Evolutionary conservation across 352 stramenopile genomes (phyloP).

Genomic region (Phytopythium montanum): DNA sequence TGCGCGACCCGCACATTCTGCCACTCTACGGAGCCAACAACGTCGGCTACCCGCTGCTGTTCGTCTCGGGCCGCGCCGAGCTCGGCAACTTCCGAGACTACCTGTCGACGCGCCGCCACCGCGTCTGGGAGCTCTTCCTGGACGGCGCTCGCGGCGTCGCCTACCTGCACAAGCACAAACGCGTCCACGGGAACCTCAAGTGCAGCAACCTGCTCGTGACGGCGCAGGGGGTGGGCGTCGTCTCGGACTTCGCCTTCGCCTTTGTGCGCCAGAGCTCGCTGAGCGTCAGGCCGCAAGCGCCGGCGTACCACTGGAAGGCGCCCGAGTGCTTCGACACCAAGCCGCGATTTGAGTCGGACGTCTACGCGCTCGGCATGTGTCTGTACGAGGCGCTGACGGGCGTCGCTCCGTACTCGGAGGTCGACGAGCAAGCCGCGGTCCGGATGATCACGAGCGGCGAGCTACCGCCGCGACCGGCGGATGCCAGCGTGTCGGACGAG

Average conservation of each 20-base stretch:
- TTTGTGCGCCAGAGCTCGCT: constrained; percentile 22
- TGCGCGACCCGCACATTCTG: constrained; percentile 21
- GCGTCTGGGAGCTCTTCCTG: constrained; percentile 25
- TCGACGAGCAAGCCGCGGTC: constrained; percentile 9
- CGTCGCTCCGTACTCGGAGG: constrained; percentile 8
- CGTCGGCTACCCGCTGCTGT: constrained; percentile 10
- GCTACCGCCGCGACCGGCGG: not conserved
- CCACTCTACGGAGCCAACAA: constrained; percentile 24
- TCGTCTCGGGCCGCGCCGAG: constrained; percentile 16
- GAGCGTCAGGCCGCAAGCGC: constrained; percentile 21
- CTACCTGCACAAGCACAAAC: constrained; percentile 25
- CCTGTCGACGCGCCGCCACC: constrained; percentile 13
- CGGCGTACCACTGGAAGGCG: constrained; percentile 17
- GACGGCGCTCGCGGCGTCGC: constrained; percentile 26
- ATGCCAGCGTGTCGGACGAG: constrained; percentile 7
- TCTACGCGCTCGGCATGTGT: constrained; percentile 30
- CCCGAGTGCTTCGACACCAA: constrained; percentile 17
- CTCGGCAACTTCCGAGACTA: constrained; percentile 24
- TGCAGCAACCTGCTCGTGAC: constrained; percentile 31
- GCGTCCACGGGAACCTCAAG: constrained; percentile 25
- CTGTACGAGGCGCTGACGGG: constrained; percentile 20
- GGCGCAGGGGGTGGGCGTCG: constrained; percentile 16
- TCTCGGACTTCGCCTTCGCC: constrained; percentile 30
- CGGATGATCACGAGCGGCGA: not conserved
- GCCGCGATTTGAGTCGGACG: constrained; percentile 18